These are phyloP conservation scores for Fusarium burgessii DNA, from an alignment of 2,329 filamentous ascomycete genomes.

Conservation along the genomic window DNA sequence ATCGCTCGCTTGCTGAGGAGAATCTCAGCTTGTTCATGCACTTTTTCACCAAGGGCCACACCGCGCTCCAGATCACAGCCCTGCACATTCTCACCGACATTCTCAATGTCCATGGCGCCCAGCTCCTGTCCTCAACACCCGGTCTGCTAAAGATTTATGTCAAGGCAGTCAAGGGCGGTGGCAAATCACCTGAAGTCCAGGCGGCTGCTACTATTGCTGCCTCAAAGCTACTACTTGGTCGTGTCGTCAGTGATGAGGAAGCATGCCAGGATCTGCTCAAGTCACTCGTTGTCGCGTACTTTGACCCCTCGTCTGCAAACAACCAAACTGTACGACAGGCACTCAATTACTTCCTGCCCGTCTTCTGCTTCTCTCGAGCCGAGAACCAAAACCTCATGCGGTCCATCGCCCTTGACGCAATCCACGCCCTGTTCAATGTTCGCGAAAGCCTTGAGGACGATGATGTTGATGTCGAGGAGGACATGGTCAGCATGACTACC, in stretches of 20 bases:
- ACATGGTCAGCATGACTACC: constrained; percentile 81
- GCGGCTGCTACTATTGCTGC: constrained; percentile 83
- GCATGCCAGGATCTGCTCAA: constrained; percentile 81
- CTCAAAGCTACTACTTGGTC: constrained; percentile 86
- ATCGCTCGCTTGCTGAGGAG: constrained; percentile 90
- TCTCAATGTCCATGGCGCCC: constrained; percentile 85
- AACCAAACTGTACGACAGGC: constrained; percentile 89
- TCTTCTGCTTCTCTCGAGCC: constrained; percentile 87
- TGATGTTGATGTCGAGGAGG: constrained; percentile 78
- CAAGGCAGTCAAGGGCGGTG: constrained; percentile 80
- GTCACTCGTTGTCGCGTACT: constrained; percentile 86
- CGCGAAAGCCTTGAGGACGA: constrained; percentile 80
- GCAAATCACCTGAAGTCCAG: constrained; percentile 79
- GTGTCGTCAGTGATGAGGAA: constrained; percentile 77
- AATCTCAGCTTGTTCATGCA: constrained; percentile 95
- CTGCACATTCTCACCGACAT: constrained; percentile 95
- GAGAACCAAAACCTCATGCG: constrained; percentile 89
- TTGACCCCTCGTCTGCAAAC: constrained; percentile 82
- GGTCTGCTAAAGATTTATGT: constrained; percentile 87
- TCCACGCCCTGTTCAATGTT: constrained; percentile 80
- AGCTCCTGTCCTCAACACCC: constrained; percentile 76
- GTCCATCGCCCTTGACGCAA: constrained; percentile 75
- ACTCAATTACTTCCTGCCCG: constrained; percentile 92
- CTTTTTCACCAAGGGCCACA: constrained; percentile 93
- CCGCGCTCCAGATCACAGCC: constrained; percentile 88